These are phyloP conservation scores for Lentinula sp. DNA, from an alignment of 768 basidiomycete species.

Conservation along the genomic window DNA sequence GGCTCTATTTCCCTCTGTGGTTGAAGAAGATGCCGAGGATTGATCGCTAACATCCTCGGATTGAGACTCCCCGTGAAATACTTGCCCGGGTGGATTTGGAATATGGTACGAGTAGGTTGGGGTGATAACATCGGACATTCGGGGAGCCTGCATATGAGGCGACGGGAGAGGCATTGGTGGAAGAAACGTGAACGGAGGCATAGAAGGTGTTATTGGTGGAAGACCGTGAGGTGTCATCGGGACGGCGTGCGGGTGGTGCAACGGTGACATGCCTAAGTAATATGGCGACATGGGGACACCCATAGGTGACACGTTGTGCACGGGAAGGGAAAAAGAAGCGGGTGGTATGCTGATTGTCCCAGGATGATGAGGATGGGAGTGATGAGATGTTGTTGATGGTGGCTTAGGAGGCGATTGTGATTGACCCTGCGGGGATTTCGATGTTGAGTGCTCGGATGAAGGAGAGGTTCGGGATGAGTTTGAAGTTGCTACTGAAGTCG, in stretches of 20 bases:
- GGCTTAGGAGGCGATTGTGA: conserved; percentile 11
- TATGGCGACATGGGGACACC: conserved; percentile 31
- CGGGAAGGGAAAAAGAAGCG: conserved; percentile 32
- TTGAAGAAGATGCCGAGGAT: not conserved
- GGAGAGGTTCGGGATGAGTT: conserved; percentile 2
- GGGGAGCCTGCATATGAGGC: not conserved
- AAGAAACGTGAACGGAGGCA: conserved; percentile 91
- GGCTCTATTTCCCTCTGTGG: not conserved
- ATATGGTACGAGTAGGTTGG: conserved; percentile 5
- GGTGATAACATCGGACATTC: not conserved
- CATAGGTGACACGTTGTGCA: conserved; percentile 21
- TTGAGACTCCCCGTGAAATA: not conserved
- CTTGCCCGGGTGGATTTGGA: not conserved
- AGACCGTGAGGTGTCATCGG: conserved; percentile 70
- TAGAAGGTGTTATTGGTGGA: conserved; percentile 94
- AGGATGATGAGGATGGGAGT: conserved; percentile 48
- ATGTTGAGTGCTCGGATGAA: conserved; percentile 1
- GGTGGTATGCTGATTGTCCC: conserved; percentile 63
- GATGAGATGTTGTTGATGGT: conserved; percentile 11
- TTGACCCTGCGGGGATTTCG: not conserved
- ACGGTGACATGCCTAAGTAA: conserved; percentile 28
- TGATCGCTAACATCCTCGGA: not conserved
- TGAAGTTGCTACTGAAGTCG: conserved; percentile 3
- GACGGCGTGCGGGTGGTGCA: conserved; percentile 32
- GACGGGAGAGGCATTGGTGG: conserved; percentile 29